Evolutionary conservation across 176 grass and related monocot species (phyloP), one percentile per base, ranked within the genome.

Genomic region (Puccinellia tenuiflora): DNA sequence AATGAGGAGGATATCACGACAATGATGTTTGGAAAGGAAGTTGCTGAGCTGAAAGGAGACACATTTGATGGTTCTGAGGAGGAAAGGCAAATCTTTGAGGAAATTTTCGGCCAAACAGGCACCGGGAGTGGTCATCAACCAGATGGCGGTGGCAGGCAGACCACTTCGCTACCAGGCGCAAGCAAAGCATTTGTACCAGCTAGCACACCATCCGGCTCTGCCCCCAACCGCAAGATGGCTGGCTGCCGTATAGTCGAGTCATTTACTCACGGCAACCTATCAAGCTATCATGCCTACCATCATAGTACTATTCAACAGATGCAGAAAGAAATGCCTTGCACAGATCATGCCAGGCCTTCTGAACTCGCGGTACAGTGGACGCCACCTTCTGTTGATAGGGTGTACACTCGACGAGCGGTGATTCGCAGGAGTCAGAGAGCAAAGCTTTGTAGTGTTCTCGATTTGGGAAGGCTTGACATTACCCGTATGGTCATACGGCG

Each of bases 1-100:
- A 97, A 86, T 51, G 88, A 90, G 88, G 91, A 97, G 62, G 89
- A 93, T 57, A 84, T 91, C 24, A 83, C 82, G 57, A 59, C 57
- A 62, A 89, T 93, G 88, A 56, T 92, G 68, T 98, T 94, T 52
- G 87, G 84, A 65, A 79, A 92, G 79, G 76, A 90, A 35, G 76
- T 89, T 66, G 5, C 39, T 13, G 83, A 45, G 21, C 76, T 94
- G 66, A 62, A 70, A 33, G 75, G 82, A 63, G 88, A 88, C 60
- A 26, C 7, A 26, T 88, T 91, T 66, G 86, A 98, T 56, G 72
- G 82, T 38, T 98, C 90, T 8, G 47, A 59, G 38, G 81, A 80
- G 37, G 90, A 94, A 50, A 79, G 59, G 46, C 29, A 77, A 35
- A 92, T 91, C 43, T 91, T 91, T 76, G 57, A 89, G 35, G 88